A percentile compares a stretch with the other conserved stretches of the same genome.
Conservation (phyloP, 2,329 filamentous ascomycete species). For the Clonostachys rosea region DNA sequence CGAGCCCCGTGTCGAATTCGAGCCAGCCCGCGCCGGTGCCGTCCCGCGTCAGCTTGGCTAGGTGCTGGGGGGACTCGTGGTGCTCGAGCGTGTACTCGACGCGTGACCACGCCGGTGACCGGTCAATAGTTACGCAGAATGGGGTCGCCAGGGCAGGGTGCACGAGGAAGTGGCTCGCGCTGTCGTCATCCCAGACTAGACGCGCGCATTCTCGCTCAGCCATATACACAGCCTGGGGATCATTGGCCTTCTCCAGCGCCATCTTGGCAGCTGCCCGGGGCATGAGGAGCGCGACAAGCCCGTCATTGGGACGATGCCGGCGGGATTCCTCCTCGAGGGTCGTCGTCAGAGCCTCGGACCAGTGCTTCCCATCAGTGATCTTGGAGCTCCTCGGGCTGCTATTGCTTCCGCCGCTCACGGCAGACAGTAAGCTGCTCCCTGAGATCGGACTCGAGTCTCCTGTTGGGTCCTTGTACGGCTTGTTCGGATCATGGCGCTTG, state of each 20-base stretch:
- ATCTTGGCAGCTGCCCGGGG: constrained; percentile 60
- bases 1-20: constrained; percentile 57
- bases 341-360: constrained; percentile 54
- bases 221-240: constrained; percentile 53
- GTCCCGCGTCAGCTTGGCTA: constrained; percentile 57
- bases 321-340: constrained; percentile 52
- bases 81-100: constrained; percentile 64
- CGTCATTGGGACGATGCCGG: constrained; percentile 51
- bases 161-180: constrained; percentile 53
- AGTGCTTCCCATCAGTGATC: constrained; percentile 37
- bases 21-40: constrained; percentile 54
- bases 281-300: constrained; percentile 64
- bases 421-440: constrained; percentile 20
- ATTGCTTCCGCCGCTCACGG: constrained; percentile 17
- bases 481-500: constrained; percentile 55
- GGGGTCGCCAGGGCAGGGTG: constrained; percentile 60
- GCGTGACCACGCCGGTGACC: constrained; percentile 53
- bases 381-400: constrained; percentile 17
- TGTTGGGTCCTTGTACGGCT: constrained; percentile 42
- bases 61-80: constrained; percentile 53
- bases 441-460: constrained; percentile 15
- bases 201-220: constrained; percentile 66
- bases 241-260: constrained; percentile 55
- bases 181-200: constrained; percentile 67
- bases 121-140: constrained; percentile 56